phyloP scores from a whole-genome alignment of 805 yeast genomes.

The Sugiyamaella floridensis region DNA sequence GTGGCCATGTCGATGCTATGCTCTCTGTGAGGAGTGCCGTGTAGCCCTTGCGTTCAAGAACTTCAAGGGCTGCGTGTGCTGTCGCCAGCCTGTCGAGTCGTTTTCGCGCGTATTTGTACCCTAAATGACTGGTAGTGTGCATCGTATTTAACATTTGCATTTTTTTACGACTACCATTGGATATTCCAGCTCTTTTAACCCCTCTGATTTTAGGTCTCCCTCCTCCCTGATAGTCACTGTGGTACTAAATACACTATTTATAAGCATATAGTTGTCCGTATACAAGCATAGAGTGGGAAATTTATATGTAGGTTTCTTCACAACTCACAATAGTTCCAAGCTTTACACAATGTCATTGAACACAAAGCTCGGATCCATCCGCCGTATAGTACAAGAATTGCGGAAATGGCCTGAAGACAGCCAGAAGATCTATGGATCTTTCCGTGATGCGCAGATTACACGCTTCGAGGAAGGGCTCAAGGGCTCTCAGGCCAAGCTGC shows the following conservation, averaged over 20 bases:
- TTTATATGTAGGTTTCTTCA: neutral
- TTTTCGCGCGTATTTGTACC: constrained; percentile 57
- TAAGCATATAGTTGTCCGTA: neutral
- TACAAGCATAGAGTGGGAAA: neutral
- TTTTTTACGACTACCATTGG: neutral
- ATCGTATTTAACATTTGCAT: neutral
- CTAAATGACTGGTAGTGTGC: constrained; percentile 20
- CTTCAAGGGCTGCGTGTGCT: constrained; percentile 76
- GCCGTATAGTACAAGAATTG: constrained; percentile 20
- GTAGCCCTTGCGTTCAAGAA: constrained; percentile 63
- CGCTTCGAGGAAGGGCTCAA: constrained; percentile 30
- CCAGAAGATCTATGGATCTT: constrained; percentile 41
- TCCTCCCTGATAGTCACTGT: too few relatives aligned
- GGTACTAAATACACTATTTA: too few relatives aligned
- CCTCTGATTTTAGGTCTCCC: too few relatives aligned
- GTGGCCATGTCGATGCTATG: constrained; percentile 92
- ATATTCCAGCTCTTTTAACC: neutral
- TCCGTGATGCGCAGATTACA: constrained; percentile 40
- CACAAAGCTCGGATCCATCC: constrained; percentile 16
- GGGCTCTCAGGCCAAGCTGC: constrained; percentile 18
- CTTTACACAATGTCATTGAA: constrained; percentile 12
- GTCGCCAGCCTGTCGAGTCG: constrained; percentile 67
- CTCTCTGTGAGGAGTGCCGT: constrained; percentile 81
- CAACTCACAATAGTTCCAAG: neutral
- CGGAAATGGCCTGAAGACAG: constrained; percentile 36